Evolutionary conservation across 108 stramenopile genomes (phyloP), one percentile per base, ranked within the genome.

Genomic region (Fragilariopsis cylindrus): DNA sequence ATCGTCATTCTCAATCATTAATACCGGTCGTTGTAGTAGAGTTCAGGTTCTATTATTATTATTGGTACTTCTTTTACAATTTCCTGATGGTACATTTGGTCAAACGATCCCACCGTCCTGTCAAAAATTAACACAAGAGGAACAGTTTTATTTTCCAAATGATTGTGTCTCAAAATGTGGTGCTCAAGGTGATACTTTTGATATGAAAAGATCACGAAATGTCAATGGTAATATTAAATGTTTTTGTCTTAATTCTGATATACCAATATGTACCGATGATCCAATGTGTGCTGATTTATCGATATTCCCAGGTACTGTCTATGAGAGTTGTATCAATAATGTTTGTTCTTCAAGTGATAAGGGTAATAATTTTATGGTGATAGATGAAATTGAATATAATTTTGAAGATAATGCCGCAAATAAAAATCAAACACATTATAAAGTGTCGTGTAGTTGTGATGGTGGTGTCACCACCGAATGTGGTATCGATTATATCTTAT

Each of bases 241-340:
- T 44, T 12, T 8, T 45, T 63, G 62, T 12, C 15, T 12, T 8
- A n/a, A 4, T 11, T 44, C 5, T 42, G 42, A 41, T 45, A 12
- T 5, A 12, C 62, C 62, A 12, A 3, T 63, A n/a, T 63, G 62
- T 2, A 45, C 62, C 15, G 62, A 63, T n/a, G 39, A 18, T 44
- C 77, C 77, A n/a, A 65, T 55, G 3, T 78, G 77, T 57, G 62
- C 15, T 6, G 67, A 78, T 2, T 21, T 78, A 3, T 45, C n/a
- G 2, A 57, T 78, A 19, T 43, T 18, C 41, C 77, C 77, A 0
- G 77, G 77, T 39, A 16, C 48, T 9, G 77, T 53, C 0, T 6
- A 56, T 9, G 47, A 65, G 13, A 43, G 8, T 8, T 78, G 77
- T 46, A 30, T 30, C 30, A 9, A 7, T n/a, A 40, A n/a, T 21